Evolutionary conservation across 2,329 filamentous ascomycete genomes (phyloP).

Genomic region (Arachnomyces sp.): DNA sequence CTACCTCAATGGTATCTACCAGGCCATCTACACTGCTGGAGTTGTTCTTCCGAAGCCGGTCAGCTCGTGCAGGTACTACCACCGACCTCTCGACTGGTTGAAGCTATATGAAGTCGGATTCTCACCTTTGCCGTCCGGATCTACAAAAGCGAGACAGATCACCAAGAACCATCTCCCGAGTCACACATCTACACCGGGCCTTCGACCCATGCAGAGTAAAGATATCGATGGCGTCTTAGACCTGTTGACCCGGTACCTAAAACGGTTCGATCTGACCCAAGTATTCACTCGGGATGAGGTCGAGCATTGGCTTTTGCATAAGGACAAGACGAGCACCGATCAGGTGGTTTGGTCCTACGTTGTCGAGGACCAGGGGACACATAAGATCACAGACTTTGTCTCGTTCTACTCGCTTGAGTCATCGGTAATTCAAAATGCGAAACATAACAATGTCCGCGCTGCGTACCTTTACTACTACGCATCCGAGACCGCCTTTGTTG

Average conservation of each 20-base stretch:
- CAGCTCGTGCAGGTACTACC: constrained; percentile 90
- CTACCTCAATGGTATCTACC: constrained; percentile 79
- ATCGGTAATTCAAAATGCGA: constrained; percentile 74
- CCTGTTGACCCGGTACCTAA: constrained; percentile 69
- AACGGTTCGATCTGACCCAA: constrained; percentile 75
- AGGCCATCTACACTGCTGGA: constrained; percentile 93
- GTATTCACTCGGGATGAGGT: constrained; percentile 74
- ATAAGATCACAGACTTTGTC: constrained; percentile 91
- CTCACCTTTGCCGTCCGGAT: constrained; percentile 74
- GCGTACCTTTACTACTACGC: constrained; percentile 98
- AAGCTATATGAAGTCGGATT: constrained; percentile 95
- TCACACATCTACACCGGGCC: constrained; percentile 61
- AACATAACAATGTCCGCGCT: constrained; percentile 72
- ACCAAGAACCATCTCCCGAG: constrained; percentile 78
- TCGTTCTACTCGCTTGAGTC: constrained; percentile 95
- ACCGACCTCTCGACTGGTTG: constrained; percentile 88
- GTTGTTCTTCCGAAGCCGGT: constrained; percentile 85
- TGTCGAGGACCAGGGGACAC: constrained; percentile 62
- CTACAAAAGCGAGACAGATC: constrained; percentile 78
- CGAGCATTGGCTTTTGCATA: constrained; percentile 77
- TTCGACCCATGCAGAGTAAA: constrained; percentile 70
- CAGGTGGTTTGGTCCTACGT: constrained; percentile 93
- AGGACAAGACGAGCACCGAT: constrained; percentile 56
- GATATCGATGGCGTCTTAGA: constrained; percentile 70
- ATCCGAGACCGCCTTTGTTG: constrained; percentile 64